A percentile compares a stretch with the other conserved stretches of the same genome.
Conservation (phyloP, 768 basidiomycete species). For the Tulasnella sp. region DNA sequence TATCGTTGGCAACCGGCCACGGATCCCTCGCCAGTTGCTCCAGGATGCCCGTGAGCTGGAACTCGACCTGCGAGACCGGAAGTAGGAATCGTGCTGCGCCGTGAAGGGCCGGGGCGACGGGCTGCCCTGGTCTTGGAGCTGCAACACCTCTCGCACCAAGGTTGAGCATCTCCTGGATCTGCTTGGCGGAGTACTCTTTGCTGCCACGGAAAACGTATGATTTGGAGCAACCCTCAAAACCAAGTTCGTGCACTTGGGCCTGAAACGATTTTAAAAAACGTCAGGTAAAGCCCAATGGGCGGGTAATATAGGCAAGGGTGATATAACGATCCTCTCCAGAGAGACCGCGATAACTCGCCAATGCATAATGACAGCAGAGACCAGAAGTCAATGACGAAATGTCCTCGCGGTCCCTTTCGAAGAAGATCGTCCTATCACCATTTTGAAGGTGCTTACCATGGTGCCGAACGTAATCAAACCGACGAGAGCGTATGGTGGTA, state of each 20-base stretch:
- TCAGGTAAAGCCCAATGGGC: no score
- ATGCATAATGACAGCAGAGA: no score
- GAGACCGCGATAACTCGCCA: no score
- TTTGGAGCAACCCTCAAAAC: slow-evolving; percentile 91
- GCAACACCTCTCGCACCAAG: slow-evolving; percentile 69
- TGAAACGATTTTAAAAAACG: slow-evolving; percentile 26
- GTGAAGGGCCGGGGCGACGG: slow-evolving; percentile 51
- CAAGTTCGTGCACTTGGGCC: slow-evolving; percentile 98
- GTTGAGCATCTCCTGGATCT: slow-evolving; percentile 97
- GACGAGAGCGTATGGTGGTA: slow-evolving; percentile 90
- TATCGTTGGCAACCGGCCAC: slow-evolving; percentile 95
- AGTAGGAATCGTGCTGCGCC: slow-evolving; percentile 87
- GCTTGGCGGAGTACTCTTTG: slow-evolving; percentile 92
- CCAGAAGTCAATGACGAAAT: no score
- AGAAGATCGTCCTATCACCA: no score
- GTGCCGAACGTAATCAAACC: slow-evolving; percentile 95
- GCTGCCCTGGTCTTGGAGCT: slow-evolving; percentile 75
- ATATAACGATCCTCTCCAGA: no score
- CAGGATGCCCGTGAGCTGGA: slow-evolving; percentile 87
- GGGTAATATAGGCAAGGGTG: no score
- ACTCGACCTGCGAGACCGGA: slow-evolving; percentile 87
- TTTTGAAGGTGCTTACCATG: slow-evolving; percentile 70
- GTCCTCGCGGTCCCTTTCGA: no score
- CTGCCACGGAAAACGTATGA: slow-evolving; percentile 98
- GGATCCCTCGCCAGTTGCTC: slow-evolving; percentile 83